A percentile compares a stretch with the other conserved stretches of the same genome.
Evolutionary conservation across 1,284 basidiomycete species (phyloP).

Genomic region (Coniferiporia sulphurascens): DNA sequence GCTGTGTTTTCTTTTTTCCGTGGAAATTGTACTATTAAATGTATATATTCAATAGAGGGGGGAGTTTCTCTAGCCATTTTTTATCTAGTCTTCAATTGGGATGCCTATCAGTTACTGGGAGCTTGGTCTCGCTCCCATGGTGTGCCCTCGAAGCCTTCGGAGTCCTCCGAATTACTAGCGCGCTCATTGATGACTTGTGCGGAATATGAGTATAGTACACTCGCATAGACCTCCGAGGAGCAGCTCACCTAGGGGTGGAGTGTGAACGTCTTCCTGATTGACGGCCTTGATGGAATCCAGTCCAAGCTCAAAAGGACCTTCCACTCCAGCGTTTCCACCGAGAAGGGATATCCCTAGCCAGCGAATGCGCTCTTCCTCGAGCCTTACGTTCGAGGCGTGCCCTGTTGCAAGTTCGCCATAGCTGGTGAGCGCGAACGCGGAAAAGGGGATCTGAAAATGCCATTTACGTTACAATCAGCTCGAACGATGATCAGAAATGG

Average conservation of each 20-base stretch:
- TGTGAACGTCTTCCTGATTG: slow-evolving; percentile 46
- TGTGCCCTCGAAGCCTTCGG: slow-evolving; percentile 9
- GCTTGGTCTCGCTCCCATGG: slow-evolving; percentile 12
- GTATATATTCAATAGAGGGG: not conserved
- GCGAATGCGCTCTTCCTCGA: slow-evolving; percentile 72
- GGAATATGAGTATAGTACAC: not conserved
- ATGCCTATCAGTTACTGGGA: not conserved
- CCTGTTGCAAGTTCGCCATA: slow-evolving; percentile 67
- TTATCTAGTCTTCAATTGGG: not conserved
- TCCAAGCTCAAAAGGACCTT: slow-evolving; percentile 71
- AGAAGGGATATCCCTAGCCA: slow-evolving; percentile 82
- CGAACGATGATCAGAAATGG: not conserved
- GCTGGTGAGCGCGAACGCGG: slow-evolving; percentile 80
- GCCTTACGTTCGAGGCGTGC: slow-evolving; percentile 50
- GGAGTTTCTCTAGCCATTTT: not conserved
- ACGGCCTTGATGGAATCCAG: slow-evolving; percentile 66
- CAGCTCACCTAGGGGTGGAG: slow-evolving; percentile 35
- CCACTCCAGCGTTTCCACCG: slow-evolving; percentile 68
- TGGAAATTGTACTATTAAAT: not conserved
- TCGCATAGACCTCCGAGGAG: not conserved
- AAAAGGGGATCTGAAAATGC: slow-evolving; percentile 64
- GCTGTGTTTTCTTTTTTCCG: not conserved
- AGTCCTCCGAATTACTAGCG: not conserved
- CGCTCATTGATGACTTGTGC: not conserved
- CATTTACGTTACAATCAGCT: not conserved